Evolutionary conservation across 345 rosid genomes (phyloP), one percentile per base, ranked within the genome.

Genomic region (Gossypium sturtianum): DNA sequence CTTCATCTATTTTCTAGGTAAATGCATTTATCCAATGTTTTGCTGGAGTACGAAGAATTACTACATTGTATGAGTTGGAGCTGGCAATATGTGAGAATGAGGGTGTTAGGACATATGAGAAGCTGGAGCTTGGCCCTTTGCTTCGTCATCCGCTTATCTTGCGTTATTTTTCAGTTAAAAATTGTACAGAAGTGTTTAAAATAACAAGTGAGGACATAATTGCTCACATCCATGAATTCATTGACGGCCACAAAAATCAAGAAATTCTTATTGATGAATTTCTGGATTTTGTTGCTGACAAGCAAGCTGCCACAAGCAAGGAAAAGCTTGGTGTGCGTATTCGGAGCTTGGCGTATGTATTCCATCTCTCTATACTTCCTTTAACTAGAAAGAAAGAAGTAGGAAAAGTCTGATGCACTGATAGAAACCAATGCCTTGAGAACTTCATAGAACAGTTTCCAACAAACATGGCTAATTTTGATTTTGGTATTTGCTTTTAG

Each of bases 1-100:
- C 56, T 59, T 43, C 41, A 64, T 71, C 57, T 44, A 66, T 68
- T 71, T 38, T 80, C 61, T 82, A 94, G 98, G 79, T 94, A 70
- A 89, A 92, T 87, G 90, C 97, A 11, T 94, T 89, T 83, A 90
- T 94, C 72, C 92, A 89, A 77, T 94, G 98, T 85, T 94, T 83
- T 71, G 87, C 89, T 54, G 93, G 83, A 72, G 94, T 87, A 44
- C 78, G 89, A 80, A 84, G 81, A 69, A 86, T 94, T 9, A 84
- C 91, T 68, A 82, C 97, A 25, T 76, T 94, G 80, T 79, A 88
- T 83, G 98, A 94, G 76, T 82, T 94, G 90, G 88, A 92, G 78
- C 78, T 73, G 77, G 97, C 88, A 29, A 82, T 92, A 25, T 90
- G 98, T 77, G 75, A 82, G 67, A 88, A 78, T 75, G 97, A 92